Percentiles rank a stretch among this genome's conserved stretches.
Conservation (phyloP, 2,329 filamentous ascomycete species). For the Curvularia sp. region DNA sequence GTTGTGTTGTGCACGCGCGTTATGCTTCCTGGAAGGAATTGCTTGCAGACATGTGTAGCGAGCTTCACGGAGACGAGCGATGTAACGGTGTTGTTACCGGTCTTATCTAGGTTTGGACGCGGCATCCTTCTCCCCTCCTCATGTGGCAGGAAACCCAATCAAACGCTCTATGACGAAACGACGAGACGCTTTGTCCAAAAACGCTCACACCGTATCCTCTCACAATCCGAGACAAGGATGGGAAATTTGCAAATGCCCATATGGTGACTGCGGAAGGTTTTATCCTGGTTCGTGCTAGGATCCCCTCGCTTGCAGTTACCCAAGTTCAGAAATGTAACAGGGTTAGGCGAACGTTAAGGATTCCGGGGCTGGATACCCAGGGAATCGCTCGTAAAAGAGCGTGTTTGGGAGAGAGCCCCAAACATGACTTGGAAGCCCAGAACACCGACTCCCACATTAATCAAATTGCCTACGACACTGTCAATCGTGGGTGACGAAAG, state of each 20-base stretch:
- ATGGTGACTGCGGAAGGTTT: not conserved
- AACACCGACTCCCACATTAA: not conserved
- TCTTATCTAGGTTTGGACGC: not conserved
- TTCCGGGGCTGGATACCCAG: not conserved
- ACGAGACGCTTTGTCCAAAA: not conserved
- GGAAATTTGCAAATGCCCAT: not conserved
- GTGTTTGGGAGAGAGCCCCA: not conserved
- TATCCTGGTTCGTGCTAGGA: not conserved
- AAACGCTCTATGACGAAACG: not conserved
- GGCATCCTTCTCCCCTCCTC: not conserved
- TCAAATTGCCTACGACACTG: not conserved
- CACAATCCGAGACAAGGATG: not conserved
- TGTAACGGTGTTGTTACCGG: not conserved
- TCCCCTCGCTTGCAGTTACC: conserved; percentile 3
- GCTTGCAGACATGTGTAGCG: not conserved
- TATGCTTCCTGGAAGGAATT: not conserved
- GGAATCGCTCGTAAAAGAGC: not conserved
- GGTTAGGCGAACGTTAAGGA: conserved; percentile 15
- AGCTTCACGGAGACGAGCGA: not conserved
- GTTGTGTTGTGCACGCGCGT: not conserved
- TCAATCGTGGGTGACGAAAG: not conserved
- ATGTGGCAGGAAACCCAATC: not conserved
- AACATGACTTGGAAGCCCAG: not conserved
- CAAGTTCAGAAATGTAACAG: not conserved
- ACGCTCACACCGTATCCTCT: not conserved